phyloP scores from a whole-genome alignment of 164 flowering plant species.

The Sextonia rubra region DNA sequence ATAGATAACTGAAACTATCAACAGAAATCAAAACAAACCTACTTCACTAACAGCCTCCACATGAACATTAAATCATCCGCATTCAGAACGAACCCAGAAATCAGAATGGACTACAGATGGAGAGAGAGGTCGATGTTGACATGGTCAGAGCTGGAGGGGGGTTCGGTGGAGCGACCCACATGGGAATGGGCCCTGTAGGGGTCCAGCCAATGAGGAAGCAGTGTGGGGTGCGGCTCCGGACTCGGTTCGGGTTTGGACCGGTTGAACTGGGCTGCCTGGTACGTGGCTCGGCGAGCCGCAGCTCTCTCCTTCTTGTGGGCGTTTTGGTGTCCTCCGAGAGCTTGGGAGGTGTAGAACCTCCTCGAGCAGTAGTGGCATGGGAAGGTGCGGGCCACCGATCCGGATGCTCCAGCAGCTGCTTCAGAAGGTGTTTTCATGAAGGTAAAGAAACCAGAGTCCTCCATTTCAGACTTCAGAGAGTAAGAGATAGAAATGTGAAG shows the following conservation, averaged over 20 bases:
- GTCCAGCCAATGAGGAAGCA: conserved; percentile 12
- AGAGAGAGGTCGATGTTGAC: conserved; percentile 40
- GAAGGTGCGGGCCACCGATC: conserved; percentile 25
- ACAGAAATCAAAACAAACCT: neutral
- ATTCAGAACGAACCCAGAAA: neutral
- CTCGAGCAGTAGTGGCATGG: conserved; percentile 54
- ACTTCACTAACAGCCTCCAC: neutral
- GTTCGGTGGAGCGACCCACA: conserved; percentile 4
- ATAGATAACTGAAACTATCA: no score
- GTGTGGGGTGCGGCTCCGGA: neutral
- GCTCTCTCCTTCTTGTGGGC: conserved; percentile 73
- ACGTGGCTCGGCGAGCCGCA: conserved; percentile 33
- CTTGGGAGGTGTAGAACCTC: conserved; percentile 61
- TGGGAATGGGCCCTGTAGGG: conserved; percentile 6
- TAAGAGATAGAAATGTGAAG: neutral
- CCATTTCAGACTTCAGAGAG: conserved; percentile 23
- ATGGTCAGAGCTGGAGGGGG: conserved; percentile 5
- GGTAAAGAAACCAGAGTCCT: conserved; percentile 30
- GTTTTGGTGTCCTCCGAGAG: conserved; percentile 77
- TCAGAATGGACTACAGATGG: conserved; percentile 19
- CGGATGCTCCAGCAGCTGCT: conserved; percentile 3
- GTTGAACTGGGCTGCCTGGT: neutral
- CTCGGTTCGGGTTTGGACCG: neutral
- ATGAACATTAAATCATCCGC: neutral
- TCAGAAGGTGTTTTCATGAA: conserved; percentile 24